These are phyloP conservation scores for Beta corolliflora DNA, from an alignment of 179 eudicot species.

Conservation along the genomic window DNA sequence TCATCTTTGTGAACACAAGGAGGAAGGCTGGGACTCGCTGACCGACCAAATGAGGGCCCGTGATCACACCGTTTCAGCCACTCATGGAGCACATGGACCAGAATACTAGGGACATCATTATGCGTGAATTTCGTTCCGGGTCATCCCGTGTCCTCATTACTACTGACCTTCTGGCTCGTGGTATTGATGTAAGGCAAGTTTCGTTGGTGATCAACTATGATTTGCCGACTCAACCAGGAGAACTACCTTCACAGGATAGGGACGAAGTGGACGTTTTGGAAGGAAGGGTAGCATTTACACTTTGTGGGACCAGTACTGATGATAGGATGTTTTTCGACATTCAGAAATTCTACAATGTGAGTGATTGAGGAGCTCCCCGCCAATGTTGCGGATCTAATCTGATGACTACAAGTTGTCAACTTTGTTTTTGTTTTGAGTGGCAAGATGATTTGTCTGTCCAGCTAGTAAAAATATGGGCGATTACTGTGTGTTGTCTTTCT, in stretches of 20 bases:
- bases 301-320: slow-evolving; percentile 44
- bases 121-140: slow-evolving; percentile 50
- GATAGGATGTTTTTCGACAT: slow-evolving; percentile 49
- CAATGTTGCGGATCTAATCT: slow-evolving; percentile 50
- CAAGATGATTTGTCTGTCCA: slow-evolving; percentile 31
- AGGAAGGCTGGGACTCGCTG: slow-evolving; percentile 52
- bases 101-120: slow-evolving; percentile 46
- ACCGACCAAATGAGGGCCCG: slow-evolving; percentile 51
- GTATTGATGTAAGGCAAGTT: slow-evolving; percentile 52
- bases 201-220: slow-evolving; percentile 51
- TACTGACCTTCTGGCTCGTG: slow-evolving; percentile 54
- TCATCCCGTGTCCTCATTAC: slow-evolving; percentile 51
- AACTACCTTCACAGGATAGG: slow-evolving; percentile 51
- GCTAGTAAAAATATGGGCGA: slow-evolving; percentile 23
- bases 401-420: slow-evolving; percentile 4
- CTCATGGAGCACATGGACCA: slow-evolving; percentile 57
- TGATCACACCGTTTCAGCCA: slow-evolving; percentile 51
- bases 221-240: slow-evolving; percentile 48
- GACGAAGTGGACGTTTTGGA: slow-evolving; percentile 50
- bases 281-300: slow-evolving; percentile 51
- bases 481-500: slow-evolving; percentile 19
- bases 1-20: slow-evolving; percentile 51
- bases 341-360: slow-evolving; percentile 48
- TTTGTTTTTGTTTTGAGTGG: slow-evolving; percentile 22
- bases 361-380: slow-evolving; percentile 50